Conservation (phyloP, 495 filamentous ascomycete genomes). For the Penicillium ochrochloron region DNA sequence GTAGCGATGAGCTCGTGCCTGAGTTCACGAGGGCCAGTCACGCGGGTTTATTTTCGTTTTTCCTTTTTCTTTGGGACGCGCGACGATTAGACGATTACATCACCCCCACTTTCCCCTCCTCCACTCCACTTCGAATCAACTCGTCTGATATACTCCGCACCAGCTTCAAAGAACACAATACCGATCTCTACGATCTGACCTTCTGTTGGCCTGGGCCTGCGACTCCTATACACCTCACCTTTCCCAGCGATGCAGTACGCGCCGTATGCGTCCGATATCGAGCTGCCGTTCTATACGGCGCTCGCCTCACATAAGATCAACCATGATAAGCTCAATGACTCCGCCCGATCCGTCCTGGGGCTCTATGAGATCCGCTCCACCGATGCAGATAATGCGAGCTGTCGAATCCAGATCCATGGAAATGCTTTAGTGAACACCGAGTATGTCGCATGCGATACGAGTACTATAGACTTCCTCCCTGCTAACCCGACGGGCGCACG, state of each 20-base stretch:
- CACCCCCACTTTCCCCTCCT: conserved; percentile 18
- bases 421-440: conserved; percentile 80
- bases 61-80: conserved; percentile 16
- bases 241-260: conserved; percentile 63
- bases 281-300: conserved; percentile 90
- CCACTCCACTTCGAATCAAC: neutral
- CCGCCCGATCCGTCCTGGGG: conserved; percentile 82
- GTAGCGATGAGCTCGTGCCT: neutral
- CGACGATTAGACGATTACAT: conserved; percentile 10
- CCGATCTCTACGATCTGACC: neutral
- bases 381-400: conserved; percentile 70
- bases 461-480: neutral
- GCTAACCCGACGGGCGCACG: conserved; percentile 17
- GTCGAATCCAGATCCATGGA: conserved; percentile 85
- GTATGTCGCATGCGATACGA: conserved; percentile 48
- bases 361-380: conserved; percentile 81
- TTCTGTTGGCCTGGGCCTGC: neutral
- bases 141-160: conserved; percentile 1
- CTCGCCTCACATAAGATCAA: conserved; percentile 91
- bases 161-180: neutral
- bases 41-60: conserved; percentile 14
- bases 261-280: conserved; percentile 90
- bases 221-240: neutral
- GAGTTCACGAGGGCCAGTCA: conserved; percentile 15
- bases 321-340: conserved; percentile 93